These are phyloP conservation scores for Aspergillus udagawae DNA, from an alignment of 2,329 filamentous ascomycete species.

Conservation along the genomic window DNA sequence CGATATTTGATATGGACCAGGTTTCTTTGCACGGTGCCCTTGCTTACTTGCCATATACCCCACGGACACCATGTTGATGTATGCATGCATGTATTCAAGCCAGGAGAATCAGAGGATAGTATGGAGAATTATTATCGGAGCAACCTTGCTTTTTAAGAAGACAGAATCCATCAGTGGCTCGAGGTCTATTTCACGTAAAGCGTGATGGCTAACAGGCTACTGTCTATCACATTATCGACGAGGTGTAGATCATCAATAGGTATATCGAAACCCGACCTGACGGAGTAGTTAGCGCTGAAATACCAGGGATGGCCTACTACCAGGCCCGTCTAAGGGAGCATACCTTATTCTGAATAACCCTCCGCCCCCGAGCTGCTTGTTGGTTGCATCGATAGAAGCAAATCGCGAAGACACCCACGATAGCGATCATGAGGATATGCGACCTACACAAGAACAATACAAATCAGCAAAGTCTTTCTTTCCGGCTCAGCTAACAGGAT, in stretches of 20 bases:
- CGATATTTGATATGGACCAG: conserved; percentile 12
- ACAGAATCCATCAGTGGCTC: neutral
- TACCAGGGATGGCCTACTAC: neutral
- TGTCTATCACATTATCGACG: neutral
- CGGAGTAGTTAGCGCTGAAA: neutral
- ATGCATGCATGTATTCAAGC: conserved; percentile 16
- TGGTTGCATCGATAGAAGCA: conserved; percentile 54
- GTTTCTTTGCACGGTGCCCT: conserved; percentile 15
- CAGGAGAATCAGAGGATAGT: conserved; percentile 7
- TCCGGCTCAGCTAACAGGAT: neutral
- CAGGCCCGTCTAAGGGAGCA: neutral
- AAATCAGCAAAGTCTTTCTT: neutral
- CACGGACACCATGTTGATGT: conserved; percentile 17
- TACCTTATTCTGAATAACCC: conserved; percentile 48
- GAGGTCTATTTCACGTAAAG: neutral
- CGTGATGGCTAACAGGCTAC: neutral
- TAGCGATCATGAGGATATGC: conserved; percentile 55
- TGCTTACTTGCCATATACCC: conserved; percentile 25
- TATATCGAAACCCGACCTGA: conserved; percentile 32
- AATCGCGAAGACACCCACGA: conserved; percentile 50
- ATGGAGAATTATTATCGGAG: neutral
- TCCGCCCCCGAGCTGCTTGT: conserved; percentile 45
- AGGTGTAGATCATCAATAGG: conserved; percentile 22
- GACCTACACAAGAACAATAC: conserved; percentile 34
- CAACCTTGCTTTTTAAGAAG: conserved; percentile 1